These are phyloP conservation scores for Fusarium fujikuroi DNA, from an alignment of 2,329 filamentous ascomycete species.

Conservation along the genomic window DNA sequence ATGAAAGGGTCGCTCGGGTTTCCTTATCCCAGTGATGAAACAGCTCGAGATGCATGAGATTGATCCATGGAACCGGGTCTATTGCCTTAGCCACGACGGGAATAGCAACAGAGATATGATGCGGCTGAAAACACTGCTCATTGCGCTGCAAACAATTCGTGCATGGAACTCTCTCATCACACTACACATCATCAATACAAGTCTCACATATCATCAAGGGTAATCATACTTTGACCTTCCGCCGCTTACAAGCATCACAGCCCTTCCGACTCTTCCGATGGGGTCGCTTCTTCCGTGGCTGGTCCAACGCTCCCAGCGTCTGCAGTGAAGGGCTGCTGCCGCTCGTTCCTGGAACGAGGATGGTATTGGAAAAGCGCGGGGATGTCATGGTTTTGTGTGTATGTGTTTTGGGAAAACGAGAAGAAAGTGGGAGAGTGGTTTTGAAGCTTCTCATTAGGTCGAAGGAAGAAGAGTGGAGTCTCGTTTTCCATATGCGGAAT, in stretches of 20 bases:
- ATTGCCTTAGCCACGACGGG: not conserved
- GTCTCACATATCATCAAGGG: not conserved
- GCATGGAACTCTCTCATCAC: not conserved
- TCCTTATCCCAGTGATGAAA: not conserved
- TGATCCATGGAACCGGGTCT: not conserved
- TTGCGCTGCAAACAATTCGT: not conserved
- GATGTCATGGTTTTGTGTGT: not conserved
- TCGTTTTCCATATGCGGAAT: not conserved
- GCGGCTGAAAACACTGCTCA: not conserved
- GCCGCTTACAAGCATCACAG: not conserved
- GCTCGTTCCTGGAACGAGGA: not conserved
- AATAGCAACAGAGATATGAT: not conserved
- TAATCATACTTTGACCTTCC: not conserved
- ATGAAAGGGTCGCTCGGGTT: not conserved
- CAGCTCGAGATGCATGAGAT: not conserved
- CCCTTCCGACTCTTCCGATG: not conserved
- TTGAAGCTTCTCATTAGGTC: not conserved
- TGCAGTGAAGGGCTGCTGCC: fast-evolving
- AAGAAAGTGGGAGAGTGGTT: not conserved
- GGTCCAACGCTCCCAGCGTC: not conserved
- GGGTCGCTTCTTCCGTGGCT: not conserved
- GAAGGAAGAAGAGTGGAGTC: not conserved
- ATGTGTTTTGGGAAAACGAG: not conserved
- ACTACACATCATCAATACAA: not conserved
- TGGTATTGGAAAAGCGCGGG: not conserved